A percentile compares a stretch with the other conserved stretches of the same genome.
phyloP scores from a whole-genome alignment of 352 stramenopile genomes.

The Phytophthora podocarpi region DNA sequence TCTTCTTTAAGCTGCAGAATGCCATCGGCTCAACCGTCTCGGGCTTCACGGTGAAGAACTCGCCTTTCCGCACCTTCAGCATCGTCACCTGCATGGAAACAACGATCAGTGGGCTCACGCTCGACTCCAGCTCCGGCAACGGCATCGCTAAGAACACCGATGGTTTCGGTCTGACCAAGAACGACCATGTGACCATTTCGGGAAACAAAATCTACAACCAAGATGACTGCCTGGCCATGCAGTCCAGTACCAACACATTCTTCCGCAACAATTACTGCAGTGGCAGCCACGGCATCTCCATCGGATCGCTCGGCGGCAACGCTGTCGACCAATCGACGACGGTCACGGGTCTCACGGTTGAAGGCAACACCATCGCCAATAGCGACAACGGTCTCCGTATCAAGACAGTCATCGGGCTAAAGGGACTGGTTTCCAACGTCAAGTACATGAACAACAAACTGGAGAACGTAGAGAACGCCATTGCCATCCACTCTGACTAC shows the following conservation, averaged over 20 bases:
- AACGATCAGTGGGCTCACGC: constrained; percentile 23
- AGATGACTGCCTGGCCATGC: constrained; percentile 26
- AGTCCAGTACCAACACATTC: constrained; percentile 21
- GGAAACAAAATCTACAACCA: constrained; percentile 42
- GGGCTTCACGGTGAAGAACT: constrained; percentile 45
- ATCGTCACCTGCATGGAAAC: constrained; percentile 30
- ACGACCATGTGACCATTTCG: constrained; percentile 32
- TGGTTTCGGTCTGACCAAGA: constrained; percentile 33
- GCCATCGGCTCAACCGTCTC: constrained; percentile 32
- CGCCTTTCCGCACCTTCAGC: constrained; percentile 30
- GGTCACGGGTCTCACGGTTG: constrained; percentile 15
- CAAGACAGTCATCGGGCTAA: constrained; percentile 20
- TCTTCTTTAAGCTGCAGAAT: constrained; percentile 39
- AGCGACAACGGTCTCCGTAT: constrained; percentile 32
- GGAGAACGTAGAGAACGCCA: constrained; percentile 18
- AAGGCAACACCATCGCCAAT: constrained; percentile 29
- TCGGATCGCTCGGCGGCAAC: constrained; percentile 22
- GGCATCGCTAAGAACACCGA: constrained; percentile 26
- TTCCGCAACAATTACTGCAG: constrained; percentile 25
- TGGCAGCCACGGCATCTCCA: constrained; percentile 30
- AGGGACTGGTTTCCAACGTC: constrained; percentile 16
- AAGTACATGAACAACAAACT: constrained; percentile 25
- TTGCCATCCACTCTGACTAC: constrained; percentile 27
- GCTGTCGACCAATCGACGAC: constrained; percentile 18
- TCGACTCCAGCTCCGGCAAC: constrained; percentile 20